Percentiles rank a stretch among this genome's conserved stretches.
These are phyloP conservation scores for Ceratobasidium theobromae DNA, from an alignment of 1,284 basidiomycete genomes.

Conservation along the genomic window DNA sequence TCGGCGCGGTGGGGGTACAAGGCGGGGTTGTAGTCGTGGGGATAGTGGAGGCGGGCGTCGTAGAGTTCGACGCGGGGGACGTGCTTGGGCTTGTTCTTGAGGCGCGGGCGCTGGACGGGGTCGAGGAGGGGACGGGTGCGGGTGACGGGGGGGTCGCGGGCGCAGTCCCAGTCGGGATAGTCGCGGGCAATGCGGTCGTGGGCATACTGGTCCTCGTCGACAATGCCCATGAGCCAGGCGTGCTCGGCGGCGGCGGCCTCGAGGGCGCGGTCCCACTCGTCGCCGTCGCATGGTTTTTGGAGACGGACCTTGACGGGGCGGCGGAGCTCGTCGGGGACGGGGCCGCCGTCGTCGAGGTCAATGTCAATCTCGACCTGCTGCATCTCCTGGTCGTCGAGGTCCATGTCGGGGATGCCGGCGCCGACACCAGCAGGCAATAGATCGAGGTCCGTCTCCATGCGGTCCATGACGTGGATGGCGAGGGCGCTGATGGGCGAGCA, in stretches of 20 bases:
- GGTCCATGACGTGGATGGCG: conserved; percentile 9
- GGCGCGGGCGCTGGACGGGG: not conserved
- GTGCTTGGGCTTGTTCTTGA: not conserved
- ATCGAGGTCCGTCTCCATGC: conserved; percentile 2
- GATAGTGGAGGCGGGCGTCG: conserved; percentile 8
- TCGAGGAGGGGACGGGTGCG: not conserved
- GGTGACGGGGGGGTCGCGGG: not conserved
- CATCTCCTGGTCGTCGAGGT: conserved; percentile 22
- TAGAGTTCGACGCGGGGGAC: conserved; percentile 16
- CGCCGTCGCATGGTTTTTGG: not conserved
- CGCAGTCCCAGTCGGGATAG: not conserved
- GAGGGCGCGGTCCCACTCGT: conserved; percentile 8
- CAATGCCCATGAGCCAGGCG: not conserved
- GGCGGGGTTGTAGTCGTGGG: not conserved
- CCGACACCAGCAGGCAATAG: not conserved
- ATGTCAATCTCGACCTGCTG: conserved; percentile 29
- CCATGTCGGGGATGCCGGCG: conserved; percentile 6
- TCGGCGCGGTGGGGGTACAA: not conserved
- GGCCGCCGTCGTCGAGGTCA: conserved; percentile 25
- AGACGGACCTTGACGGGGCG: conserved; percentile 26
- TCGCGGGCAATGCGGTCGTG: not conserved
- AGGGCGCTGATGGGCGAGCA: not conserved
- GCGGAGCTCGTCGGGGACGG: conserved; percentile 22
- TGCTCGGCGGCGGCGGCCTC: not conserved
- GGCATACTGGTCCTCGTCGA: not conserved